Evolutionary conservation across 306 rosid genomes (phyloP).

Genomic region (Cicer cuneatum): DNA sequence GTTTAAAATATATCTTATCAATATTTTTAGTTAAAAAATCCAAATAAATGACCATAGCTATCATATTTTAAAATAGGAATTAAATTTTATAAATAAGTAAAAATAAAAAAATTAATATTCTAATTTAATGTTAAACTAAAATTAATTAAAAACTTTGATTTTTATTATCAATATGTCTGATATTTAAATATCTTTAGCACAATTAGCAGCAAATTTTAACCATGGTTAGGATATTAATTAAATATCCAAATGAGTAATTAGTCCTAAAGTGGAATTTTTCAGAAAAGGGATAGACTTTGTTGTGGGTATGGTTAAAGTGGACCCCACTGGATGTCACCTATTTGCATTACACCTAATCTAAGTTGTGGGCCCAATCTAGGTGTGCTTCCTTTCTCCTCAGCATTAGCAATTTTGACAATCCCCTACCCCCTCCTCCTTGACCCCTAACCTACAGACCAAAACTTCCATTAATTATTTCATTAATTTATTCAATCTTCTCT

Average conservation of each 20-base stretch:
- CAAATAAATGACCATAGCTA: no score
- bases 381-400: conserved; percentile 57
- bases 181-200: background rate
- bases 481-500: background rate
- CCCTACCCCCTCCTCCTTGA: conserved; percentile 40
- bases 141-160: no score
- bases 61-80: no score
- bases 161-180: no score
- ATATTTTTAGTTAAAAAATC: no score
- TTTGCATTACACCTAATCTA: conserved; percentile 45
- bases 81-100: no score
- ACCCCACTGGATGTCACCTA: conserved; percentile 46
- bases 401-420: conserved; percentile 41
- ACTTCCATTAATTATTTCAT: conserved; percentile 1
- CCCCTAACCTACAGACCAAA: conserved; percentile 60
- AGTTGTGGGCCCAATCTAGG: conserved; percentile 47
- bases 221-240: background rate
- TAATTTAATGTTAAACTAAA: no score
- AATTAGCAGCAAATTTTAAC: background rate
- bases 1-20: no score
- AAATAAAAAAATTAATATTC: no score
- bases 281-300: background rate
- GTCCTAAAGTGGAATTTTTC: background rate
- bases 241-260: background rate
- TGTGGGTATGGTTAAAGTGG: conserved; percentile 38